These are phyloP conservation scores for Austroboletus olivaceoglutinosus DNA, from an alignment of 1,284 basidiomycete species.

Conservation along the genomic window DNA sequence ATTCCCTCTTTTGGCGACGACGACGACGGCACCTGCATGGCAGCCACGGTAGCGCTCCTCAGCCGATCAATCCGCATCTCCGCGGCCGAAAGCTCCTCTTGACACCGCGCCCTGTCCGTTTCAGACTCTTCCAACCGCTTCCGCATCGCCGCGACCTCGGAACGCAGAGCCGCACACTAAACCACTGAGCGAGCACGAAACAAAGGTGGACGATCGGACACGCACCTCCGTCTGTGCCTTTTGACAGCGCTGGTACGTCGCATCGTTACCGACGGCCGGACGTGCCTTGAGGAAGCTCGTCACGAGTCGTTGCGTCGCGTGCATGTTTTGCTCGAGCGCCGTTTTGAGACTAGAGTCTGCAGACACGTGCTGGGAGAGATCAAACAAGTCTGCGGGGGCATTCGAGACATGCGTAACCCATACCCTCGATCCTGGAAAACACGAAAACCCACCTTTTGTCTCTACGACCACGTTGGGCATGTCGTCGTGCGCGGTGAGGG, in stretches of 20 bases:
- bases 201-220: background rate
- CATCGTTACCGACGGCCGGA: conserved; percentile 19
- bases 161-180: conserved; percentile 57
- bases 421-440: background rate
- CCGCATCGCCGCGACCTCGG: conserved; percentile 60
- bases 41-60: conserved; percentile 59
- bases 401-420: background rate
- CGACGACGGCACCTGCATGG: conserved; percentile 39
- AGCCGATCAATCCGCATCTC: conserved; percentile 75
- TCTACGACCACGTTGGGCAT: conserved; percentile 44
- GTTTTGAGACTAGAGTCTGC: conserved; percentile 49
- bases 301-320: conserved; percentile 60
- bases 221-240: conserved; percentile 60
- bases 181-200: conserved; percentile 13
- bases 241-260: conserved; percentile 47
- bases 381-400: conserved; percentile 39
- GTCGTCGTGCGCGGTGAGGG: conserved; percentile 57
- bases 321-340: conserved; percentile 54
- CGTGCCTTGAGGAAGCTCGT: conserved; percentile 54
- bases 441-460: conserved; percentile 41
- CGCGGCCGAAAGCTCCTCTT: conserved; percentile 57
- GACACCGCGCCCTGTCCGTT: conserved; percentile 52
- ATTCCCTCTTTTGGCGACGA: conserved; percentile 38
- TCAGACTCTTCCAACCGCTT: conserved; percentile 56
- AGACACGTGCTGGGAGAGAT: conserved; percentile 53